phyloP scores from a whole-genome alignment of 2,329 filamentous ascomycete species.

The Aspergillus pseudotamarii region DNA sequence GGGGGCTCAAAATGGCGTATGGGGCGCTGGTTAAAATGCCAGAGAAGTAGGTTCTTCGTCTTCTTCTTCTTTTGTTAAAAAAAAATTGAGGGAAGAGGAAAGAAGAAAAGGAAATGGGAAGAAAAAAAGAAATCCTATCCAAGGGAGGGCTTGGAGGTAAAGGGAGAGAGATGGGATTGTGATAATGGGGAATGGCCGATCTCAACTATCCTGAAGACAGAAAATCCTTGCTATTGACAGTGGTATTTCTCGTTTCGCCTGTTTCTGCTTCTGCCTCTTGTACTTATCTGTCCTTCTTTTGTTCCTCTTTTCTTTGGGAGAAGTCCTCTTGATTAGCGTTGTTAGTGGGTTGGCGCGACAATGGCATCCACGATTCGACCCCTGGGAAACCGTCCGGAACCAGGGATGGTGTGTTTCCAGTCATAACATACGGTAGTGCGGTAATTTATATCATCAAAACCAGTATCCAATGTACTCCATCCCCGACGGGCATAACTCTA shows the following conservation, averaged over 20 bases:
- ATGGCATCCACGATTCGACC: conserved; percentile 22
- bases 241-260: neutral
- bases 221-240: neutral
- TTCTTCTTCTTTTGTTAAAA: too few relatives aligned
- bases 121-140: conserved; percentile 16
- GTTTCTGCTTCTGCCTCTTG: conserved; percentile 5
- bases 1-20: conserved; percentile 18
- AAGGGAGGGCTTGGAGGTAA: conserved; percentile 19
- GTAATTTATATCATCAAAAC: neutral
- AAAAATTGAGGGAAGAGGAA: too few relatives aligned
- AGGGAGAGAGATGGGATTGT: conserved; percentile 19
- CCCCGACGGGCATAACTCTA: too few relatives aligned
- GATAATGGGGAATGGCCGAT: conserved; percentile 18
- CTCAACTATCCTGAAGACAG: conserved; percentile 15
- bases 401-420: conserved; percentile 9
- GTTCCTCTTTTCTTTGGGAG: conserved; percentile 5
- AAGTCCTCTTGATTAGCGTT: conserved; percentile 7
- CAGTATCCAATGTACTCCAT: neutral
- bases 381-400: conserved; percentile 26
- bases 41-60: neutral
- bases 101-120: neutral
- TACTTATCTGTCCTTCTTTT: conserved; percentile 1
- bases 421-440: neutral
- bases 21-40: conserved; percentile 4
- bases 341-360: conserved; percentile 15